Evolutionary conservation across 2,329 filamentous ascomycete genomes (phyloP), one percentile per base, ranked within the genome.

Genomic region (Aspergillus tanneri): DNA sequence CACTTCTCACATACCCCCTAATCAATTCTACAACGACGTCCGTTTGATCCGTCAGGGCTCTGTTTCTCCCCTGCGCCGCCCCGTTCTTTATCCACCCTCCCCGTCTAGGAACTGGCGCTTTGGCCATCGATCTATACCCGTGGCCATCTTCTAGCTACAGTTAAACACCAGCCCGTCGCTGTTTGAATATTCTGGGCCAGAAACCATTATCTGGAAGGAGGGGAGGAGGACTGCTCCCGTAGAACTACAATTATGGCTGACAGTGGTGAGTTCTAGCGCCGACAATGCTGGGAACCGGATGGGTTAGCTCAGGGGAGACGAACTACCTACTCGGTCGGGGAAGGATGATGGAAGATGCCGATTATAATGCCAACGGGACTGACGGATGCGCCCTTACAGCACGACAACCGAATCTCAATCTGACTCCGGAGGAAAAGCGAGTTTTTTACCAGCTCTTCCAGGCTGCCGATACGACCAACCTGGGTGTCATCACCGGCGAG

Each of bases 401-500:
- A 69, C 68, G 65, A 49, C 71, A 75, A 58, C 83, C 85, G 55
- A 87, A 86, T 71, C 81, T 95, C 60, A 95, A 96, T 75, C 83
- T 97, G 57, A 88, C 85, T 23, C 75, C 88, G 40, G 90, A 97
- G 59, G 93, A 99, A 80, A 96, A 95, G 76, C 87, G 90, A 70
- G 83, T 88, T 50, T 99, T 95, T 72, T 89, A 87, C 60, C 90
- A 93, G 72, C 85, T 99, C 55, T 96, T 99, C 74, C 85, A 88
- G 69, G 86, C 90, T 63, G 93, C 93, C 58, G 93, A 99, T 72
- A 87, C 86, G 50, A 93, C 96, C 61, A 87, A 83, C 67, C 86
- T 96, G 49, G 90, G 91, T 47, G 90, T 97, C 56, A 89, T 99
- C 25, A 96, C 93, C 14, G 93, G 93, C 71, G 93, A 99, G 72